phyloP scores from a whole-genome alignment of 192 early-diverging fungal genomes.

The Fimicolochytrium jonesii region DNA sequence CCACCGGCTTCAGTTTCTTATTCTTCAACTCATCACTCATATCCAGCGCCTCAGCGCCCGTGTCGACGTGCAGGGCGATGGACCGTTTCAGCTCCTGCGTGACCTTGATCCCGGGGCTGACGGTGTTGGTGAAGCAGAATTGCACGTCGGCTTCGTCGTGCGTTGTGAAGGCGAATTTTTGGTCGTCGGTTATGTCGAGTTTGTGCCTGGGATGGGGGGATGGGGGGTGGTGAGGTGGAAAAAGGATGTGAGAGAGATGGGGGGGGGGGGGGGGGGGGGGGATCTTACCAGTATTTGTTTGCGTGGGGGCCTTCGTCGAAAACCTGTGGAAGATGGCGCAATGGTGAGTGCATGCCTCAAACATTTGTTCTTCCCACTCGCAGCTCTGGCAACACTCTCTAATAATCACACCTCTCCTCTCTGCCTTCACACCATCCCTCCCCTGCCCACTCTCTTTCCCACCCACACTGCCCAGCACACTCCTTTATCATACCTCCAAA shows the following conservation, averaged over 20 bases:
- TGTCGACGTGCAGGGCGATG: constrained; percentile 74
- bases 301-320: constrained; percentile 68
- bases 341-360: too few relatives aligned
- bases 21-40: constrained; percentile 59
- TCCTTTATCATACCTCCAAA: constrained; percentile 47
- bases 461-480: too few relatives aligned
- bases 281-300: constrained; percentile 72
- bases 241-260: not conserved
- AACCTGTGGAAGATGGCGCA: constrained; percentile 33
- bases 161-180: constrained; percentile 74
- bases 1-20: constrained; percentile 83
- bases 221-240: too few relatives aligned
- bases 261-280: not conserved
- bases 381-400: too few relatives aligned
- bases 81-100: constrained; percentile 49
- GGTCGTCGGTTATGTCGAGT: constrained; percentile 56
- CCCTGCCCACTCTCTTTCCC: too few relatives aligned
- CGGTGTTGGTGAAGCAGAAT: constrained; percentile 73
- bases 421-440: too few relatives aligned
- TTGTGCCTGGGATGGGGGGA: constrained; percentile 54
- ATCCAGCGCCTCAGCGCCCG: constrained; percentile 83
- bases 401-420: too few relatives aligned
- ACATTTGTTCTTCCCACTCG: too few relatives aligned
- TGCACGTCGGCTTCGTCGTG: constrained; percentile 80
- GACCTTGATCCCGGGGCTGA: constrained; percentile 21